Evolutionary conservation across 2,329 filamentous ascomycete species (phyloP).

Genomic region (Pseudogymnoascus sp.): DNA sequence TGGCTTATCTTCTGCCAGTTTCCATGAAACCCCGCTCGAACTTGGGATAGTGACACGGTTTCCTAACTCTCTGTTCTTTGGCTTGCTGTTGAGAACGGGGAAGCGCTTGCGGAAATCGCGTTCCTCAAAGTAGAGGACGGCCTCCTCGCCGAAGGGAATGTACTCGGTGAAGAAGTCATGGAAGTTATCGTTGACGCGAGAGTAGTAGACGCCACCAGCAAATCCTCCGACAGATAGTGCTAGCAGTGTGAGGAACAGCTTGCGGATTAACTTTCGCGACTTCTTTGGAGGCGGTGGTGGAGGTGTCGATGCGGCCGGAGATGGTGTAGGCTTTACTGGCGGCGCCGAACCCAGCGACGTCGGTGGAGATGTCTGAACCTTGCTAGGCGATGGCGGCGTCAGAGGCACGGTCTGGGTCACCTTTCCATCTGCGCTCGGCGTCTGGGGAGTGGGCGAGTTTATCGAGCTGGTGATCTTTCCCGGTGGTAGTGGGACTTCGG

Average conservation of each 20-base stretch:
- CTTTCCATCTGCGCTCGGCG: conserved; percentile 33
- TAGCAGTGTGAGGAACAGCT: conserved; percentile 67
- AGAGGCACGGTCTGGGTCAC: conserved; percentile 42
- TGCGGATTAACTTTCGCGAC: conserved; percentile 59
- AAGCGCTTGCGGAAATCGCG: conserved; percentile 86
- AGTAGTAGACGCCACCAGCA: conserved; percentile 83
- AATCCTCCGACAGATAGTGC: conserved; percentile 73
- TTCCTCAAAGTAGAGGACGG: conserved; percentile 92
- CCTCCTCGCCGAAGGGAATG: conserved; percentile 87
- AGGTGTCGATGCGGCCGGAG: conserved; percentile 25
- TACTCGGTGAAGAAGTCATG: conserved; percentile 99
- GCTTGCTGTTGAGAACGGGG: conserved; percentile 37
- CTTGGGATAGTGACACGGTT: conserved; percentile 74
- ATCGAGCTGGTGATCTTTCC: conserved; percentile 20
- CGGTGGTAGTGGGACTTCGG: conserved; percentile 30
- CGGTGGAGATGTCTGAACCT: conserved; percentile 30
- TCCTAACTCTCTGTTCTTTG: conserved; percentile 43
- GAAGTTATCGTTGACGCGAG: conserved; percentile 91
- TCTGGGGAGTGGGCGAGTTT: conserved; percentile 25
- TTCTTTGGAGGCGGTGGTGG: conserved; percentile 33
- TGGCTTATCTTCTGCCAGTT: conserved; percentile 53
- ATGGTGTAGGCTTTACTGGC: conserved; percentile 16
- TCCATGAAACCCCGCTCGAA: conserved; percentile 78
- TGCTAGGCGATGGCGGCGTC: conserved; percentile 33
- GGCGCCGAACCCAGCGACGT: conserved; percentile 22